Percentiles rank a stretch among this genome's conserved stretches.
Conservation (phyloP, 768 basidiomycete genomes). For the Tricholoma terreum region DNA sequence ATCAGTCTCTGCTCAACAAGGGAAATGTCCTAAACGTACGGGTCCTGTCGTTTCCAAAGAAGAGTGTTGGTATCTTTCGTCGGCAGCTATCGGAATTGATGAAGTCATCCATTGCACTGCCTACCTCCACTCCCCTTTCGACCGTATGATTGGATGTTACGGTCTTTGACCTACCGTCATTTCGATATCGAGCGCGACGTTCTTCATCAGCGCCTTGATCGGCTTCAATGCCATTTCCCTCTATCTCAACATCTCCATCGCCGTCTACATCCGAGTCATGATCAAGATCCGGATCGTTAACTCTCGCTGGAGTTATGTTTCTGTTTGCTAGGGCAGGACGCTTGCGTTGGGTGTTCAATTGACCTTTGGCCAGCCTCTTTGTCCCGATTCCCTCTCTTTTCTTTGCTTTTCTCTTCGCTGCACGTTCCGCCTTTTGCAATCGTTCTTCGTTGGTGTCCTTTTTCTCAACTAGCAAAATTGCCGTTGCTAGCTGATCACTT, state of each 20-base stretch:
- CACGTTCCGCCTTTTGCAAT: neutral
- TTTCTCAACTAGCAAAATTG: conserved; percentile 20
- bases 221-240: neutral
- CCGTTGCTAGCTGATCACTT: conserved; percentile 8
- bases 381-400: neutral
- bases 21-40: neutral
- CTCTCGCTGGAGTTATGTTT: neutral
- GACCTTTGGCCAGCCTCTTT: neutral
- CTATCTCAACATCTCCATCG: neutral
- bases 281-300: neutral
- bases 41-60: conserved; percentile 1
- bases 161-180: neutral
- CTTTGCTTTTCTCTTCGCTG: conserved; percentile 2
- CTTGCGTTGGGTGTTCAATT: neutral
- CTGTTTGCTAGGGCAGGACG: neutral
- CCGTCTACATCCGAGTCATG: neutral
- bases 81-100: conserved; percentile 4
- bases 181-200: neutral
- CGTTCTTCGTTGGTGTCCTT: conserved; percentile 2
- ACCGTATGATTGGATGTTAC: neutral
- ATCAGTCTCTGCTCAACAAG: neutral
- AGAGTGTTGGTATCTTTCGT: neutral
- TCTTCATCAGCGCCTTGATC: neutral
- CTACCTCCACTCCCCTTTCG: conserved; percentile 1
- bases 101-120: conserved; percentile 4